phyloP scores from a whole-genome alignment of 768 basidiomycete species.

The Hypsizygus marmoreus region DNA sequence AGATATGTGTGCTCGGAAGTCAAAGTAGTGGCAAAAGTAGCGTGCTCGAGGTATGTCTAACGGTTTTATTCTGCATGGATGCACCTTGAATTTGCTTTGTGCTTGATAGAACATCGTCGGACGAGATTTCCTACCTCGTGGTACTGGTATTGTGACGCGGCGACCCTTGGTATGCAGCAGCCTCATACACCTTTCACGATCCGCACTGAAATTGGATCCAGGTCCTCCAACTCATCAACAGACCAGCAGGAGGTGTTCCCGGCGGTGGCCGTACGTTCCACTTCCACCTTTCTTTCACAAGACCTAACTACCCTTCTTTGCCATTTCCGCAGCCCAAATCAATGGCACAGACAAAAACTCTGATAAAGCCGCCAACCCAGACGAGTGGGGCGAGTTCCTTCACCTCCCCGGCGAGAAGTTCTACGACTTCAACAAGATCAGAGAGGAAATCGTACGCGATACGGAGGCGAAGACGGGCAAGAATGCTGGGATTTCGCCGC shows the following conservation, averaged over 20 bases:
- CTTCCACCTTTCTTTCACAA: not conserved
- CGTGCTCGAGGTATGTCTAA: conserved; percentile 73
- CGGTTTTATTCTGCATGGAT: not conserved
- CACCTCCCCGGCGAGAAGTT: conserved; percentile 97
- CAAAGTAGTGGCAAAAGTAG: conserved; percentile 95
- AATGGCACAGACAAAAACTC: conserved; percentile 51
- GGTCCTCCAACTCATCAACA: conserved; percentile 95
- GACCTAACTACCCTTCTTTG: conserved; percentile 7
- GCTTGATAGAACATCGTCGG: conserved; percentile 88
- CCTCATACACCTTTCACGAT: not conserved
- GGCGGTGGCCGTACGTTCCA: conserved; percentile 41
- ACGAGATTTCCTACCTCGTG: conserved; percentile 97
- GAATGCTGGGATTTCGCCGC: conserved; percentile 97
- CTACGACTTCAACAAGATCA: conserved; percentile 95
- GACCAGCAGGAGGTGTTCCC: conserved; percentile 53
- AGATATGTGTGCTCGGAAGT: conserved; percentile 89
- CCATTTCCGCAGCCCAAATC: conserved; percentile 36
- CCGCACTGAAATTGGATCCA: too few relatives aligned
- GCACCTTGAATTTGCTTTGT: conserved; percentile 11
- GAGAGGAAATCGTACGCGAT: conserved; percentile 94
- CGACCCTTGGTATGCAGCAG: conserved; percentile 77
- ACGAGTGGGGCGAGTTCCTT: conserved; percentile 99
- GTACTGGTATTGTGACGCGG: conserved; percentile 97
- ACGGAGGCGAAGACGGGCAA: conserved; percentile 98
- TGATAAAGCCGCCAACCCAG: conserved; percentile 81